Percentiles rank a stretch among this genome's conserved stretches.
phyloP scores from a whole-genome alignment of 1,139 yeast species.

The Diutina neorugosa region DNA sequence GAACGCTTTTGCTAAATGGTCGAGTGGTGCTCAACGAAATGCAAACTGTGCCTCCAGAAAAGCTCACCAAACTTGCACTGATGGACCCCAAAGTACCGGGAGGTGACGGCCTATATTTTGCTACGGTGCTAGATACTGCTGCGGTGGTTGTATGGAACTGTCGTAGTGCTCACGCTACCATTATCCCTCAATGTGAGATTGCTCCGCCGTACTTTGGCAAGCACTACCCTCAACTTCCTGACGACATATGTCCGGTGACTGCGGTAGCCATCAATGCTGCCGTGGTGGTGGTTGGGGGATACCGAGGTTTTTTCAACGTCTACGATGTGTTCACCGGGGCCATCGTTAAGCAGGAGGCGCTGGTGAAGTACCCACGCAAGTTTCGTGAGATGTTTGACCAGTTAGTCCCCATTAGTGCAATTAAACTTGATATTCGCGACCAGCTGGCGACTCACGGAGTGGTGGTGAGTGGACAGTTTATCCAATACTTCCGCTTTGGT shows the following conservation, averaged over 20 bases:
- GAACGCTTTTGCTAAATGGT: not conserved
- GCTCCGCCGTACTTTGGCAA: not conserved
- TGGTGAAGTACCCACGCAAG: slow-evolving; percentile 23
- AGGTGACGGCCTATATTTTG: slow-evolving; percentile 40
- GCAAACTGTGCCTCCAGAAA: not conserved
- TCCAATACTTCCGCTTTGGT: slow-evolving; percentile 59
- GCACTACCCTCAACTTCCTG: slow-evolving; percentile 7
- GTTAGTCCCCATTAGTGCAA: slow-evolving; percentile 20
- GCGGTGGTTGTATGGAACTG: slow-evolving; percentile 30
- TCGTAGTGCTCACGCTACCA: slow-evolving; percentile 15
- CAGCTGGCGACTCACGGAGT: slow-evolving; percentile 24
- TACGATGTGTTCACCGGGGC: slow-evolving; percentile 55
- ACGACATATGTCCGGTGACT: slow-evolving; percentile 10
- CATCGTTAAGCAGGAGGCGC: not conserved
- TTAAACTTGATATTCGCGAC: slow-evolving; percentile 7
- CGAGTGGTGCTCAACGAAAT: not conserved
- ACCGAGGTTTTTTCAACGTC: slow-evolving; percentile 49
- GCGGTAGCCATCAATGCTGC: slow-evolving; percentile 27
- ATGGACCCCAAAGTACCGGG: slow-evolving; percentile 26
- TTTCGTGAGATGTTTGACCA: slow-evolving; percentile 5
- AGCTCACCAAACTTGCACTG: not conserved
- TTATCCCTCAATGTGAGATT: not conserved
- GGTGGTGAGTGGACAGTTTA: slow-evolving; percentile 39
- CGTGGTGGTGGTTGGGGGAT: slow-evolving; percentile 49
- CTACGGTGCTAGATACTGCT: slow-evolving; percentile 25